Base-by-base conservation (phyloP, 768 basidiomycete species). In the Lactarius psammicola region DNA sequence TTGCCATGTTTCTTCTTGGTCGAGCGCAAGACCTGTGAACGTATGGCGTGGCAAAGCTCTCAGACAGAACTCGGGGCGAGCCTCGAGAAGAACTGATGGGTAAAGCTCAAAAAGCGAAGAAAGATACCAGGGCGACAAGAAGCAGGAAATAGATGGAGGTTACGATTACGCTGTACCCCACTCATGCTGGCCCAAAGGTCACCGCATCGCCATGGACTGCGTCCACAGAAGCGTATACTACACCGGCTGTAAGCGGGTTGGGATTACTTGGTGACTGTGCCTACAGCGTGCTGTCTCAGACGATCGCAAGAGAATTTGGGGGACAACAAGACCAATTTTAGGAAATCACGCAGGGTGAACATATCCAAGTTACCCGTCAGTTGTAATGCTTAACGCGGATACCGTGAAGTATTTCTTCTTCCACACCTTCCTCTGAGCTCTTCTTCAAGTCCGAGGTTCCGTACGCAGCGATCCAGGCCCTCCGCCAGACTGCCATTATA, bases 351-450 rank as follows among this genome's bases (percentile, higher is more conserved):
- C 8, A 10, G 26, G 26, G 26, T 53, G 49, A 17, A 51, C 4
- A 10, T 26, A 28, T 51, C 13, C 9, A 28, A 51, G 20, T 6
- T 36, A 44, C 8, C 4, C n/a, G 31, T 70, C 66, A 75, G 59
- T 72, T 75, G 66, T 71, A 75, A 65, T 75, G 75, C 56, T 70
- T 72, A 28, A 77, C 11, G 44, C 72, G 67, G 0, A 75, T 65
- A 1, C 74, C 75, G 34, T 70, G 66, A 26, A 76, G 56, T 20
- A 74, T 40, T 64, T 75, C 73, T 64, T 75, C 73, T 56, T 77
- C 75, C 2, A 73, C 66, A 4, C 68, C 72, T n/a, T 68, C 61
- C 65, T 73, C 69, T 38, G 55, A 44, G 20, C 76, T 74, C 54
- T 73, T 74, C 65, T 71, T 71, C 30, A 75, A 67, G 20, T 73